phyloP scores from a whole-genome alignment of 352 stramenopile genomes.

The Pythium dissimile region DNA sequence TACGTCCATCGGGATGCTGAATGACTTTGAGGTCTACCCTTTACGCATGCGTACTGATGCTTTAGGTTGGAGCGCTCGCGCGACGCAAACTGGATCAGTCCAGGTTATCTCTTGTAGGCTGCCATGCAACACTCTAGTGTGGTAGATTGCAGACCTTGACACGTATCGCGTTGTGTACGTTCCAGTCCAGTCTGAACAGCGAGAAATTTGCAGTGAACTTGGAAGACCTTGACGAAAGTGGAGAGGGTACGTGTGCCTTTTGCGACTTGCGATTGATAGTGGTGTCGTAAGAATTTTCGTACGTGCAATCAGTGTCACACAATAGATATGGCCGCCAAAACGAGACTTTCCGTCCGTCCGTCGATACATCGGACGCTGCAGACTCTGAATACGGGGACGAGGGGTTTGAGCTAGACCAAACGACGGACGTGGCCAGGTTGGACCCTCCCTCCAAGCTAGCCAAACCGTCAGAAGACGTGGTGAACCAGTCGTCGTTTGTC shows the following conservation, averaged over 20 bases:
- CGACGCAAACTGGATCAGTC: constrained; percentile 42
- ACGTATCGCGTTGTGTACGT: too few species aligned
- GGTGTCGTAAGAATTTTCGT: not conserved
- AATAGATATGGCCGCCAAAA: constrained; percentile 36
- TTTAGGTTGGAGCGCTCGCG: constrained; percentile 52
- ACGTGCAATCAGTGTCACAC: constrained; percentile 18
- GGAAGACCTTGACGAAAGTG: constrained; percentile 46
- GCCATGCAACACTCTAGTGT: too few species aligned
- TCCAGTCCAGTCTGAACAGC: constrained; percentile 68
- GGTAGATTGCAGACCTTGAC: too few species aligned
- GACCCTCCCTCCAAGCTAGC: not conserved
- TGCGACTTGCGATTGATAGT: not conserved
- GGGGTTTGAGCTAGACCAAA: constrained; percentile 64
- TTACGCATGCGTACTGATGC: too few species aligned
- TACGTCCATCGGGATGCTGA: constrained; percentile 6
- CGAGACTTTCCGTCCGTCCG: constrained; percentile 18
- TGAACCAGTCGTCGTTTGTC: constrained; percentile 10
- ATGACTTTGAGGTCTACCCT: too few species aligned
- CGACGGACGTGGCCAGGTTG: constrained; percentile 11
- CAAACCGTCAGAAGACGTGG: not conserved
- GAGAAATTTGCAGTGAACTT: constrained; percentile 73
- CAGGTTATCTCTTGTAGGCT: constrained; percentile 48
- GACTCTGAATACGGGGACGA: constrained; percentile 51
- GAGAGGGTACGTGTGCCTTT: constrained; percentile 28
- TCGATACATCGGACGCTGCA: constrained; percentile 13